Base-by-base conservation (phyloP, 345 rosid species). In the Populus davidiana region DNA sequence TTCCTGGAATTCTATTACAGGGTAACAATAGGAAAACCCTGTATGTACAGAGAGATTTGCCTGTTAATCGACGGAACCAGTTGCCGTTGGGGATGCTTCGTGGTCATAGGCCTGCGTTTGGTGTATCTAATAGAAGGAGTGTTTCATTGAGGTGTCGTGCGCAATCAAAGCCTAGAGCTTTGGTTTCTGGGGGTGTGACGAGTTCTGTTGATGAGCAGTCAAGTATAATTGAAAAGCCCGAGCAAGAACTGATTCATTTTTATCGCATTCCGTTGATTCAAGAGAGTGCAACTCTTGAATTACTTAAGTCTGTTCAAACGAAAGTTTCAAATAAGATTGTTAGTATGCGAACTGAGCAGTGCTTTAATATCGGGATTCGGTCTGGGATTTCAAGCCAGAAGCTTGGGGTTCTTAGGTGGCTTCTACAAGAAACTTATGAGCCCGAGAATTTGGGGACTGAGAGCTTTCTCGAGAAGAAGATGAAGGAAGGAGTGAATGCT, bases 351-450 rank as follows among this genome's bases (percentile, higher is more conserved):
- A 90, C 96, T 0, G 98, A 95, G 72, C 97, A 93, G 71, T 95
- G 98, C 83, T 95, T 91, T 74, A 93, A 95, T 76, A 80, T 93
- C 2, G 94, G 97, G 69, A 84, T 92, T 74, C 77, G 80, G 33
- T 80, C 90, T 0, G 70, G 82, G 52, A 80, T 95, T 59, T 69
- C 86, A 2, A 71, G 54, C 6, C 88, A 91, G 72, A 93, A 93
- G 85, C 83, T 90, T 31, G 83, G 36, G 2, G 90, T 86, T 33
- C 89, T 93, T 13, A 84, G 82, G 74, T 95, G 99, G 99, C 88
- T 95, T 88, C 91, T 93, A 72, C 92, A 86, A 73, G 99, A 95
- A 78, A 93, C 99, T 0, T 95, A 86, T 27, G 98, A 92, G 84
- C 97, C 98, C 0, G 98, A 95, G 78, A 95, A 92, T 82, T 78